phyloP scores from a whole-genome alignment of 2,329 filamentous ascomycete genomes.

The Pseudocercospora fuligena region DNA sequence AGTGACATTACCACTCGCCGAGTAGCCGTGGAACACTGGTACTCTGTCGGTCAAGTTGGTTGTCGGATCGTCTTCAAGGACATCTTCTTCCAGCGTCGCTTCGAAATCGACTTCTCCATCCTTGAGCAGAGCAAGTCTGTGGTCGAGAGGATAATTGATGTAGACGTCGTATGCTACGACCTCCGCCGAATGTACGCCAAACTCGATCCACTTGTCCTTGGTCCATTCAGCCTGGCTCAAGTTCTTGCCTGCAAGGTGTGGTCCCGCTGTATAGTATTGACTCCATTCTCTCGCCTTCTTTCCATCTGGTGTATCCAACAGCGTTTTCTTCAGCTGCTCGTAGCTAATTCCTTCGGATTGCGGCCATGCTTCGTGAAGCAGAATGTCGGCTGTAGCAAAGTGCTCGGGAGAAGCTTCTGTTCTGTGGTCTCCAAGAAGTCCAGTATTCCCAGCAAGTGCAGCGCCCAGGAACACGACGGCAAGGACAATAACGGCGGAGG shows the following conservation, averaged over 20 bases:
- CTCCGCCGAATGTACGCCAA: slow-evolving; percentile 50
- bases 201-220: slow-evolving; percentile 54
- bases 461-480: slow-evolving; percentile 46
- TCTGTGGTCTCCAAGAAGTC: slow-evolving; percentile 41
- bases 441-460: slow-evolving; percentile 26
- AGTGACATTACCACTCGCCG: slow-evolving; percentile 88
- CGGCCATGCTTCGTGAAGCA: slow-evolving; percentile 47
- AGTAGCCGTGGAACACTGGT: slow-evolving; percentile 94
- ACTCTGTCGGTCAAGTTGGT: slow-evolving; percentile 73
- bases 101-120: slow-evolving; percentile 42
- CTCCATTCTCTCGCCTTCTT: slow-evolving; percentile 57
- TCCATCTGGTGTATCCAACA: slow-evolving; percentile 59
- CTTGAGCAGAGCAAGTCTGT: slow-evolving; percentile 52
- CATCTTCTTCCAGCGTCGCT: slow-evolving; percentile 81
- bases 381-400: slow-evolving; percentile 34
- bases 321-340: slow-evolving; percentile 59
- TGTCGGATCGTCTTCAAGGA: slow-evolving; percentile 81
- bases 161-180: slow-evolving; percentile 58
- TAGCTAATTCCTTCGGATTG: slow-evolving; percentile 55
- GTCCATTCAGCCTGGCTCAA: slow-evolving; percentile 58
- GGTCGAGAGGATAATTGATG: slow-evolving; percentile 56
- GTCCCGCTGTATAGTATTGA: slow-evolving; percentile 56
- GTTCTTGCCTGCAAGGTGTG: slow-evolving; percentile 58
- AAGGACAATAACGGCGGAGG: slow-evolving; percentile 43
- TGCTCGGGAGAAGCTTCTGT: slow-evolving; percentile 26